A percentile compares a stretch with the other conserved stretches of the same genome.
Conservation (phyloP, 495 filamentous ascomycete species). For the Aspergillus campestris region DNA sequence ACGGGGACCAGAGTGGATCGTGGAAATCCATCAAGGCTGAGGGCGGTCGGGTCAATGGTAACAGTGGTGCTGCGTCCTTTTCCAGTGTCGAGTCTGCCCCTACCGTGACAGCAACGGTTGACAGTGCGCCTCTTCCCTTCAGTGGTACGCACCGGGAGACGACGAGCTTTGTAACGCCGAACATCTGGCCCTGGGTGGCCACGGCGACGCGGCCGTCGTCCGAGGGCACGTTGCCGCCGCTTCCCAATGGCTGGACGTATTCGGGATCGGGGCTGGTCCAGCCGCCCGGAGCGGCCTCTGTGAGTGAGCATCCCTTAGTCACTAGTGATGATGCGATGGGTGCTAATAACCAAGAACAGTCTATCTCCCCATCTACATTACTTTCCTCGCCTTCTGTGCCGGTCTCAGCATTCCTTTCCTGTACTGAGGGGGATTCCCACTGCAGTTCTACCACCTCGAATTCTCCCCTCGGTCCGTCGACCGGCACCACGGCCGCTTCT, state of each 20-base stretch:
- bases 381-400: slow-evolving; percentile 35
- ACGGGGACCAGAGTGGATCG: slow-evolving; percentile 63
- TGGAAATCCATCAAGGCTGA: slow-evolving; percentile 73
- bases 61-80: slow-evolving; percentile 28
- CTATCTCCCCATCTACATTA: slow-evolving; percentile 42
- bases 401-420: slow-evolving; percentile 40
- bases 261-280: slow-evolving; percentile 55
- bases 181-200: slow-evolving; percentile 55
- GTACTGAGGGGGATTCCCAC: slow-evolving; percentile 21
- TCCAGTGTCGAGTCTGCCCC: slow-evolving; percentile 37
- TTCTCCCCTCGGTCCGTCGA: slow-evolving; percentile 1
- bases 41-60: slow-evolving; percentile 59
- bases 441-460: slow-evolving; percentile 5
- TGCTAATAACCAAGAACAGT: slow-evolving; percentile 19
- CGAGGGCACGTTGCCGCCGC: slow-evolving; percentile 34
- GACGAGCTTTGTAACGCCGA: slow-evolving; percentile 40
- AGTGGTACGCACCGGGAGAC: slow-evolving; percentile 54
- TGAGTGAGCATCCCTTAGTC: slow-evolving; percentile 38
- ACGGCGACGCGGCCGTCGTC: slow-evolving; percentile 34
- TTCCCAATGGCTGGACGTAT: slow-evolving; percentile 68
- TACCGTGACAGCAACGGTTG: slow-evolving; percentile 45
- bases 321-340: slow-evolving; percentile 5
- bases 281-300: slow-evolving; percentile 37
- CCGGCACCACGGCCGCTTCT: background rate
- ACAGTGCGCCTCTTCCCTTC: slow-evolving; percentile 50